phyloP scores from a whole-genome alignment of 108 stramenopile species.

The Ochromonas danica region DNA sequence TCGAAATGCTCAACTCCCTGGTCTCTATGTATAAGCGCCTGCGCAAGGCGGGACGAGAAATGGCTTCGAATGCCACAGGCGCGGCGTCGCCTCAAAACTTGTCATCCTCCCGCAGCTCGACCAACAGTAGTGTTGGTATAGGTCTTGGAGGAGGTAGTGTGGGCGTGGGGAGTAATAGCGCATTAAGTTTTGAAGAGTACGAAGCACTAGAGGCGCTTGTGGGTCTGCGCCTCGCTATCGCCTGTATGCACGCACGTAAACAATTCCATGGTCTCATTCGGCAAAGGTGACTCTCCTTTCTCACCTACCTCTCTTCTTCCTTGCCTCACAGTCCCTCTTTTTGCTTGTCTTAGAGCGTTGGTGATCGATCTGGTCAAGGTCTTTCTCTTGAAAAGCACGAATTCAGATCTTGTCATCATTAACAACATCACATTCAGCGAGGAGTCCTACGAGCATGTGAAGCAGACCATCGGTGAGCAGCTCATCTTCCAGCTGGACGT shows the following conservation, averaged over 20 bases:
- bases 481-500: background rate
- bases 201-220: background rate
- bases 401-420: background rate
- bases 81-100: background rate
- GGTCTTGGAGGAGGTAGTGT: background rate
- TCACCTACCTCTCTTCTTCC: background rate
- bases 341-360: background rate
- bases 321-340: background rate
- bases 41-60: background rate
- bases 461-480: background rate
- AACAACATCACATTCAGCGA: conserved; percentile 10
- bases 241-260: background rate
- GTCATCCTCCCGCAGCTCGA: background rate
- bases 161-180: too few species aligned
- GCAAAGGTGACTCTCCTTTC: background rate
- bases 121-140: background rate
- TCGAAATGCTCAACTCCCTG: background rate
- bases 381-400: background rate
- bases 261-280: background rate
- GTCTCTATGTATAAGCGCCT: background rate
- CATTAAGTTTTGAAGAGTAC: background rate
- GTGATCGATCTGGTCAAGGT: conserved; percentile 6
- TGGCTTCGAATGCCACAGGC: background rate
- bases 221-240: conserved; percentile 1
- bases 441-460: background rate